These are phyloP conservation scores for Tetrapisispora arboricola DNA, from an alignment of 805 yeast genomes.

Conservation along the genomic window DNA sequence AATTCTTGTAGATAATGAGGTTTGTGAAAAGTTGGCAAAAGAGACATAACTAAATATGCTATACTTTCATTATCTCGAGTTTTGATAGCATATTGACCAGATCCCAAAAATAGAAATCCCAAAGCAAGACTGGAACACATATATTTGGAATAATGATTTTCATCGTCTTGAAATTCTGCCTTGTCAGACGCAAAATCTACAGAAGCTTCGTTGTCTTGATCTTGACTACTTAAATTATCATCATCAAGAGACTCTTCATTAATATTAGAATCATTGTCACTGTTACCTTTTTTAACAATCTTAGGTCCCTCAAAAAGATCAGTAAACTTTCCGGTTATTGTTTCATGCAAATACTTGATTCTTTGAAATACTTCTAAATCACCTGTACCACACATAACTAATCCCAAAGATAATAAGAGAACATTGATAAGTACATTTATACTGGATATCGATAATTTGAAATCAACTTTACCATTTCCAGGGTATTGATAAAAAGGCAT, in stretches of 20 bases:
- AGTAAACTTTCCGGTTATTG: slow-evolving; percentile 31
- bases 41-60: slow-evolving; percentile 47
- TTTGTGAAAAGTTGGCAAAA: slow-evolving; percentile 45
- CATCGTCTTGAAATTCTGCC: slow-evolving; percentile 20
- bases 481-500: slow-evolving; percentile 26
- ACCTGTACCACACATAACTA: slow-evolving; percentile 86
- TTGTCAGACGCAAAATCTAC: not conserved
- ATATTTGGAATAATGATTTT: slow-evolving; percentile 52
- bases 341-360: slow-evolving; percentile 57
- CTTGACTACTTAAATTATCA: slow-evolving; percentile 1
- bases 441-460: slow-evolving; percentile 40
- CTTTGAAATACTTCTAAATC: slow-evolving; percentile 71
- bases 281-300: not conserved
- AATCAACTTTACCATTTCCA: slow-evolving; percentile 44
- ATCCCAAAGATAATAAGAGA: slow-evolving; percentile 52
- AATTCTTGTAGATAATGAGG: slow-evolving; percentile 67
- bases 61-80: slow-evolving; percentile 38
- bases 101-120: slow-evolving; percentile 83
- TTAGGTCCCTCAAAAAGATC: slow-evolving; percentile 12
- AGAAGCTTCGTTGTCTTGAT: not conserved
- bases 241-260: slow-evolving; percentile 1
- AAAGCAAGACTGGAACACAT: slow-evolving; percentile 72
- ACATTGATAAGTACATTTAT: slow-evolving; percentile 48
- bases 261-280: not conserved
- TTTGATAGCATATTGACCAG: slow-evolving; percentile 80